phyloP scores from a whole-genome alignment of 1,139 yeast genomes.

The Geotrichum restrictum region DNA sequence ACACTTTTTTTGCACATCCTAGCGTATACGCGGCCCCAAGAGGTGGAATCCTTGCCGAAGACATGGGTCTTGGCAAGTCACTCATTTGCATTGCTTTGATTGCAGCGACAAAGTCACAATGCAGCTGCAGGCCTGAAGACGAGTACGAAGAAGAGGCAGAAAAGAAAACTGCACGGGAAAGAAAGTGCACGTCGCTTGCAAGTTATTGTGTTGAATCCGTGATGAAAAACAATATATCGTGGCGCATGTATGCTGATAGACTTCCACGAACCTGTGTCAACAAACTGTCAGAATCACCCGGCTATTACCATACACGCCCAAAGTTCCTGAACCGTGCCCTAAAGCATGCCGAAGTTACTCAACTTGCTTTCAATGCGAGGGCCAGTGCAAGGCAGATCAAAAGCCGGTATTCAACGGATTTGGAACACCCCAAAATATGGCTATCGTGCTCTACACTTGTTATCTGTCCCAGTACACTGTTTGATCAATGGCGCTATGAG shows the following conservation, averaged over 20 bases:
- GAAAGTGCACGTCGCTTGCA: conserved; percentile 34
- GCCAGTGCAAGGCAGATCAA: conserved; percentile 26
- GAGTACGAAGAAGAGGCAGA: conserved; percentile 20
- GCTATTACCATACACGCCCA: conserved; percentile 10
- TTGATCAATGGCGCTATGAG: conserved; percentile 63
- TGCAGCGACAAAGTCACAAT: conserved; percentile 52
- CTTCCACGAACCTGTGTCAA: conserved; percentile 47
- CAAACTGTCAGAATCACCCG: conserved; percentile 8
- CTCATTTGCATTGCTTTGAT: conserved; percentile 60
- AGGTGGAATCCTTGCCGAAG: conserved; percentile 71
- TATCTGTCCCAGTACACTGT: conserved; percentile 62
- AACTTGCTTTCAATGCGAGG: conserved; percentile 20
- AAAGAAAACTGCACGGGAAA: background rate
- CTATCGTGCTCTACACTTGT: conserved; percentile 55
- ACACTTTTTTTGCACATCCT: conserved; percentile 37
- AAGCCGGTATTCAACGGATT: conserved; percentile 20
- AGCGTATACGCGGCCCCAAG: conserved; percentile 39
- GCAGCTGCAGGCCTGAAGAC: conserved; percentile 45
- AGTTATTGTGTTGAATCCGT: conserved; percentile 47
- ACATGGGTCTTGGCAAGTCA: conserved; percentile 76
- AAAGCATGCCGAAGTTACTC: conserved; percentile 20
- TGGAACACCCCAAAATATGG: conserved; percentile 36
- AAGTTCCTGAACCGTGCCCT: conserved; percentile 31
- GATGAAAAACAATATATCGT: conserved; percentile 50
- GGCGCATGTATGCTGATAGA: conserved; percentile 46